Evolutionary conservation across 2,329 filamentous ascomycete species (phyloP).

Genomic region (Acephala macrosclerotiorum): DNA sequence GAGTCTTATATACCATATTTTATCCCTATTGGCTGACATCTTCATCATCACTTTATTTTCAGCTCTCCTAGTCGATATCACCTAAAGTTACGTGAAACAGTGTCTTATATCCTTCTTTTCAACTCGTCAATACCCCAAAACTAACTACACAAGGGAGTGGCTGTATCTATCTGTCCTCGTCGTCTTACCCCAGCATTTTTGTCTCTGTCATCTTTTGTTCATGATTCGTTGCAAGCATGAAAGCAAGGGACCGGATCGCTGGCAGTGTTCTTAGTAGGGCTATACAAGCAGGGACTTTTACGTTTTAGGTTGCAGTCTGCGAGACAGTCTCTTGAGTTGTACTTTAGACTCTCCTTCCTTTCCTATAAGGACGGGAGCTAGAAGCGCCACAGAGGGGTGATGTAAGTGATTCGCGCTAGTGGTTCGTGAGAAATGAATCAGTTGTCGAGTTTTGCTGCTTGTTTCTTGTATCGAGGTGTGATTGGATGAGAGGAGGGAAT

Average conservation of each 20-base stretch:
- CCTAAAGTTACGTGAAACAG: constrained; percentile 3
- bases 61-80: too few relatives aligned
- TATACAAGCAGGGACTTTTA: background rate
- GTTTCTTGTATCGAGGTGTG: too few relatives aligned
- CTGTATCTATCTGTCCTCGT: background rate
- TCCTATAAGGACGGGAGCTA: constrained; percentile 2
- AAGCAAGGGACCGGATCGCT: background rate
- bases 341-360: too few relatives aligned
- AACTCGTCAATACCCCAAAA: background rate
- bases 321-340: too few relatives aligned
- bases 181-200: background rate
- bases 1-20: background rate
- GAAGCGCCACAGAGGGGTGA: background rate
- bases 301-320: background rate
- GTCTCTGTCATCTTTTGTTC: background rate
- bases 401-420: background rate
- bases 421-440: too few relatives aligned
- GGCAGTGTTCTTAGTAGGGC: background rate
- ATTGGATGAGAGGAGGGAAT: background rate
- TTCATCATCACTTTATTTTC: background rate
- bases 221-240: background rate
- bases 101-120: background rate
- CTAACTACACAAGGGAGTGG: too few relatives aligned
- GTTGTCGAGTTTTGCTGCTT: too few relatives aligned
- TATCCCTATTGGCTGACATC: background rate